A percentile compares a stretch with the other conserved stretches of the same genome.
These are phyloP conservation scores for Candida dajiaensis DNA, from an alignment of 805 yeast genomes.

Conservation along the genomic window DNA sequence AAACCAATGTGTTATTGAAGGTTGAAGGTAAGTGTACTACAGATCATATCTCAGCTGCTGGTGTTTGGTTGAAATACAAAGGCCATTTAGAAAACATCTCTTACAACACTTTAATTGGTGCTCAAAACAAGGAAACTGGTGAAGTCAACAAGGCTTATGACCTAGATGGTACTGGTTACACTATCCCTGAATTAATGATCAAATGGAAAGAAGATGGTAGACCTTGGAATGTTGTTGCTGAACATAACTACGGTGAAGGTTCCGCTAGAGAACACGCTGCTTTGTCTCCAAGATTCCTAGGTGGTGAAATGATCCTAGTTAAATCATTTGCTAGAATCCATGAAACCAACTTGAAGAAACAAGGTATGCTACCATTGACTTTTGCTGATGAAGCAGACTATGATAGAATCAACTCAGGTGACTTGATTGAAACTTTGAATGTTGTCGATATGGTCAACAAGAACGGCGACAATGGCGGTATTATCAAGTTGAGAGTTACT, in stretches of 20 bases:
- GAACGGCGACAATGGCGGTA: conserved; percentile 86
- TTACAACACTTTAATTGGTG: conserved; percentile 93
- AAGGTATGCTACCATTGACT: conserved; percentile 93
- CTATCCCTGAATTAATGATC: conserved; percentile 95
- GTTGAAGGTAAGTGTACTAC: conserved; percentile 98
- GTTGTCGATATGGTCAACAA: conserved; percentile 71
- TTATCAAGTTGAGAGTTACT: conserved; percentile 62
- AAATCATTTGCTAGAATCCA: conserved; percentile 98
- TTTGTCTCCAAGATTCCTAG: conserved; percentile 87
- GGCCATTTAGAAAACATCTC: conserved; percentile 96
- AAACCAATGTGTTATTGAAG: conserved; percentile 71
- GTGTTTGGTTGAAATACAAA: conserved; percentile 97
- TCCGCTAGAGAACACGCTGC: conserved; percentile 99
- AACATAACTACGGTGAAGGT: conserved; percentile 98
- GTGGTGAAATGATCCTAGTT: conserved; percentile 82
- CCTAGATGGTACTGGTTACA: conserved; percentile 65
- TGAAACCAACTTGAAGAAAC: conserved; percentile 96
- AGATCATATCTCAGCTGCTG: conserved; percentile 98
- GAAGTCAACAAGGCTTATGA: conserved; percentile 90
- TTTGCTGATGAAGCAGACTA: conserved; percentile 89
- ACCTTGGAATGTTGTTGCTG: conserved; percentile 96
- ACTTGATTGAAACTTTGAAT: conserved; percentile 68
- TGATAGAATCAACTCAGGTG: conserved; percentile 74
- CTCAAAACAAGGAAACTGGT: conserved; percentile 94
- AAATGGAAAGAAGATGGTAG: conserved; percentile 82